phyloP scores from a whole-genome alignment of 2,329 filamentous ascomycete genomes.

The Pseudogymnoascus sp. region DNA sequence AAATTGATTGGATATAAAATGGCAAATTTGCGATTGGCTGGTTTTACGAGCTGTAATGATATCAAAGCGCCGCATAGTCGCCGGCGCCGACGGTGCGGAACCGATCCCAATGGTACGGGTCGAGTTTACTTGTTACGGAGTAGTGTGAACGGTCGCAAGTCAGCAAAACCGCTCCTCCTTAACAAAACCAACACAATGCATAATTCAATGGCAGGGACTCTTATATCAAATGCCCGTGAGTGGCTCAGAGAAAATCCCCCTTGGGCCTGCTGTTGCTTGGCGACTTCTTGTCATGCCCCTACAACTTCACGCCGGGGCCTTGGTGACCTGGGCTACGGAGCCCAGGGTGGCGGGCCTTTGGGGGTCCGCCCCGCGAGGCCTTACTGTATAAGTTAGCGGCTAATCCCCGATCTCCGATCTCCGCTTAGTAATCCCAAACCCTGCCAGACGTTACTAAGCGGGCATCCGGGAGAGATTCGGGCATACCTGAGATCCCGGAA shows the following conservation, averaged over 20 bases:
- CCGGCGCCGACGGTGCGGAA: too few species aligned
- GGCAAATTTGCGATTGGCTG: too few species aligned
- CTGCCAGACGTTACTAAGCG: neutral
- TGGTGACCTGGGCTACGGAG: neutral
- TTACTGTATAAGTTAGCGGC: neutral
- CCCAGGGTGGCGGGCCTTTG: neutral
- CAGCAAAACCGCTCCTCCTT: neutral
- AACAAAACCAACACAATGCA: neutral
- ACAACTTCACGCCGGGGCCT: neutral
- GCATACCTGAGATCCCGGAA: neutral
- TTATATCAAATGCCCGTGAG: neutral
- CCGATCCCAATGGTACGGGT: too few species aligned
- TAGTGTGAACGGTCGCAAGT: neutral
- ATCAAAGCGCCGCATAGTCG: too few species aligned
- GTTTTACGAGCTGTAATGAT: too few species aligned
- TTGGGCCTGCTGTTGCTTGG: neutral
- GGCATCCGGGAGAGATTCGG: neutral
- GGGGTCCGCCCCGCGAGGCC: neutral
- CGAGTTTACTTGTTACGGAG: neutral
- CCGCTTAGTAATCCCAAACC: neutral
- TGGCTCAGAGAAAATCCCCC: neutral
- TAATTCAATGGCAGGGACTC: neutral
- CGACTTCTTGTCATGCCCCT: neutral
- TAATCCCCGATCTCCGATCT: neutral
- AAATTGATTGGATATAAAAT: neutral